phyloP scores from a whole-genome alignment of 2,329 filamentous ascomycete species.

The Aspergillus pseudotamarii region DNA sequence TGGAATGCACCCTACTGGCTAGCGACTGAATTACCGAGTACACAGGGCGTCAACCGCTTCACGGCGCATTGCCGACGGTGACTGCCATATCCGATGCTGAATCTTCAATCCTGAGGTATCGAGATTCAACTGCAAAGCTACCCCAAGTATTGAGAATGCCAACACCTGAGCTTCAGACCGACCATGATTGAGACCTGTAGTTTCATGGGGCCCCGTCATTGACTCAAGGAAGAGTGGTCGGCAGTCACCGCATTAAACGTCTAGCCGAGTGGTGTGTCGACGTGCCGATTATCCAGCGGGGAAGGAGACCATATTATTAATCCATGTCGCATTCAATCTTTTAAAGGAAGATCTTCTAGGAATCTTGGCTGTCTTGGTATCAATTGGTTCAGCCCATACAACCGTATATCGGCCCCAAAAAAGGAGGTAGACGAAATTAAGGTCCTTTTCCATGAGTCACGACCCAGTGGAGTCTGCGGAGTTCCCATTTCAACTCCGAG shows the following conservation, averaged over 20 bases:
- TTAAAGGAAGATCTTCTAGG: neutral
- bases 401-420: neutral
- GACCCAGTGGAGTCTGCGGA: neutral
- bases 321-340: neutral
- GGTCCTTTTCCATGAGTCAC: neutral
- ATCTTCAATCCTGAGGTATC: neutral
- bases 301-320: constrained; percentile 7
- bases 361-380: neutral
- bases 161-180: neutral
- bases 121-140: neutral
- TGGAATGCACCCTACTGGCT: constrained; percentile 14
- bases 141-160: neutral
- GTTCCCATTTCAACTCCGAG: neutral
- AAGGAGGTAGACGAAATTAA: neutral
- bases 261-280: constrained; percentile 1
- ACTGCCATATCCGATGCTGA: neutral
- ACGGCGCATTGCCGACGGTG: neutral
- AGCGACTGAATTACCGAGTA: constrained; percentile 10
- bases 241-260: neutral
- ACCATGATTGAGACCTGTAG: neutral
- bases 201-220: neutral
- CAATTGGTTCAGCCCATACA: neutral
- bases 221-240: neutral
- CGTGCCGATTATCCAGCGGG: constrained; percentile 31
- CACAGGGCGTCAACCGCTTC: neutral